Base-by-base conservation (phyloP, 768 basidiomycete genomes). In the Obba rivulosa region DNA sequence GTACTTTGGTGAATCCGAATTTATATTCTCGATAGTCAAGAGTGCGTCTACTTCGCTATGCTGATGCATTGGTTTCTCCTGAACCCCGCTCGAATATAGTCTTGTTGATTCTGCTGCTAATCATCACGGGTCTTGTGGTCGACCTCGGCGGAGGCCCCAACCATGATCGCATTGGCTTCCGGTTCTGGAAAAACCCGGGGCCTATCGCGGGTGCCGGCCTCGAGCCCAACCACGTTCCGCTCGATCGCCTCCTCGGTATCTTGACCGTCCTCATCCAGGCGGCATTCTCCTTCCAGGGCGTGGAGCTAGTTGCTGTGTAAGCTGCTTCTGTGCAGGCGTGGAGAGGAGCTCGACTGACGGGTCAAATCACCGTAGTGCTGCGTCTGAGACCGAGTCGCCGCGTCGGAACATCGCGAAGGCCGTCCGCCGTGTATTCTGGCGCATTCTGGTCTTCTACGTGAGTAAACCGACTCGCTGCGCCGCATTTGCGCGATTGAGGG, bases 351-450 rank as follows among this genome's bases (percentile, higher is more conserved):
- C 10, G 20, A 35, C 40, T 49, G 38, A 25, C 61, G 40, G 49
- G 11, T 0, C 13, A 48, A n/a, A n/a, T 3, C 37, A n/a, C 37
- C 37, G 13, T 20, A 84, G 83, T 48, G 79, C 85, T 22, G 87
- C 86, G 16, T 85, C 83, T 0, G 90, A 92, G 65, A 83, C 85
- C 0, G 72, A 80, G 60, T 87, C 76, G 59, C 90, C 91, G 8
- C 79, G 87, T 34, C 81, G 83, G 25, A 89, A 87, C 58, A 87
- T 93, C 54, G 71, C 79, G 20, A 87, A 81, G 60, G 87, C 88
- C 20, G 80, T 89, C 44, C 73, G 77, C 34, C 74, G 85, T 20
- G 87, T 92, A 4, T 87, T 90, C 64, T 87, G 80, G 68, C 82
- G 92, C 52, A 85, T 95, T 56, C 53, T 86, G 8, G 53, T 89